Evolutionary conservation across 768 basidiomycete genomes (phyloP).

Genomic region (Pleurotus tuoliensis): DNA sequence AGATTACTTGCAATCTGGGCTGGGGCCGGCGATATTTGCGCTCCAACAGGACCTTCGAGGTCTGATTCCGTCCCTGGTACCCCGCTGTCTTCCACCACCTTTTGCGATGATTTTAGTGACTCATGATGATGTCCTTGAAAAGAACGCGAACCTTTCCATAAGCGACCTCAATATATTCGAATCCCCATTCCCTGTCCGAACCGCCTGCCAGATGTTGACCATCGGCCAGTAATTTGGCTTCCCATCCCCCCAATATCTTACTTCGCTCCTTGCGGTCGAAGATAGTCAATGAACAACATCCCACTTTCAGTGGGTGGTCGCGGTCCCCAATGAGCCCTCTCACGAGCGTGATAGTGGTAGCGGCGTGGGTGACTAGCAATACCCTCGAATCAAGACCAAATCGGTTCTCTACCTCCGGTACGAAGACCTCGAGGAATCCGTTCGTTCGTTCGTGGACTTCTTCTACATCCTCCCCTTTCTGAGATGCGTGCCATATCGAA

Average conservation of each 20-base stretch:
- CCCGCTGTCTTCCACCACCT: constrained; percentile 74
- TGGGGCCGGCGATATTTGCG: constrained; percentile 30
- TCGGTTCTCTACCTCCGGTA: constrained; percentile 45
- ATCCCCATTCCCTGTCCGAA: constrained; percentile 71
- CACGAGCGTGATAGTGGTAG: constrained; percentile 64
- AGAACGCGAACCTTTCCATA: constrained; percentile 51
- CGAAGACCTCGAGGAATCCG: constrained; percentile 47
- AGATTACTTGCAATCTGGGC: constrained; percentile 30
- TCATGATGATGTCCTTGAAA: neutral
- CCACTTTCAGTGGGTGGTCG: constrained; percentile 52
- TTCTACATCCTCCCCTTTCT: constrained; percentile 66
- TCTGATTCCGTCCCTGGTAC: constrained; percentile 63
- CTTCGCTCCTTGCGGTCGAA: constrained; percentile 30
- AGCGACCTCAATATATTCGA: constrained; percentile 63
- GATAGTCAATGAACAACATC: constrained; percentile 73
- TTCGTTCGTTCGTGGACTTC: constrained; percentile 59
- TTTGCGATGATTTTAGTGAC: neutral
- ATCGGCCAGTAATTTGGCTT: constrained; percentile 43
- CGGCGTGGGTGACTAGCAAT: constrained; percentile 71
- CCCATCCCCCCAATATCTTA: constrained; percentile 41
- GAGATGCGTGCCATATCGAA: constrained; percentile 65
- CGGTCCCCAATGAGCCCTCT: constrained; percentile 54
- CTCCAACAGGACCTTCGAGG: constrained; percentile 52
- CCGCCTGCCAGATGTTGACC: constrained; percentile 59
- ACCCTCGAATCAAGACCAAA: constrained; percentile 43